Evolutionary conservation across 1,284 basidiomycete genomes (phyloP).

Genomic region (Golubevia pallescens): DNA sequence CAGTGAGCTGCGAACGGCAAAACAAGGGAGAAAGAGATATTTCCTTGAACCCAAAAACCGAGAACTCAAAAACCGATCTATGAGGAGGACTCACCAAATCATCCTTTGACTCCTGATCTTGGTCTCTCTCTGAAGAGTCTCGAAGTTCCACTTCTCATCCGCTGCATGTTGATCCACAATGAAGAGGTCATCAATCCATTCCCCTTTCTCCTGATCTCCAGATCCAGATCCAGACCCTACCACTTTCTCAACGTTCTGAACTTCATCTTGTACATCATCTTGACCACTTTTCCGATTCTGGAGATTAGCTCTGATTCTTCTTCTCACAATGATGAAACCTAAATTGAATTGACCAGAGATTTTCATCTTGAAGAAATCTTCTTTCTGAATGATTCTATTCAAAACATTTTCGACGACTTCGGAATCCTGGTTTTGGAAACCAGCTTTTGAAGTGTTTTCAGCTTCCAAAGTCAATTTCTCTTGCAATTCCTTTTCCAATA

Average conservation of each 20-base stretch:
- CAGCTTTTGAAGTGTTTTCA: conserved; percentile 12
- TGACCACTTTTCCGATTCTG: conserved; percentile 19
- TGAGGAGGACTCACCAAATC: conserved; percentile 71
- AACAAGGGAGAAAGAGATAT: neutral
- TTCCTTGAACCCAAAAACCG: neutral
- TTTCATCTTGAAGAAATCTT: conserved; percentile 71
- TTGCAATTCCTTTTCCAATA: too few relatives aligned
- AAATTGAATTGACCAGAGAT: conserved; percentile 94
- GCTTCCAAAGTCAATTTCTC: too few relatives aligned
- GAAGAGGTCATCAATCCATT: conserved; percentile 70
- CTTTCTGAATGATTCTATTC: conserved; percentile 50
- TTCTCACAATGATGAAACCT: conserved; percentile 88
- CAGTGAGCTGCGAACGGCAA: too few relatives aligned
- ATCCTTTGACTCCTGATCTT: conserved; percentile 84
- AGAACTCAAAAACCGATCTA: neutral
- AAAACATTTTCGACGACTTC: conserved; percentile 34
- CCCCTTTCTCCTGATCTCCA: neutral
- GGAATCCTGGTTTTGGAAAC: conserved; percentile 23
- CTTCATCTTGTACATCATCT: conserved; percentile 13
- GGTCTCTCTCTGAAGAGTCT: conserved; percentile 85
- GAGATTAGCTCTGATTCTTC: conserved; percentile 65
- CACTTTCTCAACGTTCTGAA: neutral
- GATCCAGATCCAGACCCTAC: too few relatives aligned
- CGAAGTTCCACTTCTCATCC: conserved; percentile 99
- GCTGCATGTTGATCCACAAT: conserved; percentile 83